phyloP scores from a whole-genome alignment of 768 basidiomycete genomes.

The Gymnopilus junonius region DNA sequence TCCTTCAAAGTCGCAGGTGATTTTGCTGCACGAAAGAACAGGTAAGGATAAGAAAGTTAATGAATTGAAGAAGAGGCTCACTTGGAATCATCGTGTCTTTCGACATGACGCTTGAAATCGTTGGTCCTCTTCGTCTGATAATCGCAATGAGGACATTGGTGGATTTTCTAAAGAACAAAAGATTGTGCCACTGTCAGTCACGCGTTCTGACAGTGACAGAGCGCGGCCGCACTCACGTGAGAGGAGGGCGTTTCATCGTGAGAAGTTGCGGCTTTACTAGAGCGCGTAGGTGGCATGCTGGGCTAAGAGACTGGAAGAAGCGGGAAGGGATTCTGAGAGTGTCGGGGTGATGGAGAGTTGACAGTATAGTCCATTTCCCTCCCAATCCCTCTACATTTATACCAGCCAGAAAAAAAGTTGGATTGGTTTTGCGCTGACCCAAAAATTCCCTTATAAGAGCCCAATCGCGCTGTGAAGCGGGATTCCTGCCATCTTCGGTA shows the following conservation, averaged over 20 bases:
- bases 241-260: too few species aligned
- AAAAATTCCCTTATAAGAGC: constrained; percentile 7
- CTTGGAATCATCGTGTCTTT: background rate
- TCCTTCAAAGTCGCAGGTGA: background rate
- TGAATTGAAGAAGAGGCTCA: background rate
- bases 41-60: background rate
- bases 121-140: too few species aligned
- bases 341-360: constrained; percentile 2
- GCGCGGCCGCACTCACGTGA: background rate
- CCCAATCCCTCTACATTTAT: constrained; percentile 4
- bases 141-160: too few species aligned
- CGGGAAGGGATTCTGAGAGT: background rate
- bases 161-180: background rate
- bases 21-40: background rate
- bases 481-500: background rate
- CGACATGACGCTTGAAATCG: background rate
- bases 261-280: too few species aligned
- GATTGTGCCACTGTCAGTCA: background rate
- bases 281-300: background rate
- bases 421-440: constrained; percentile 9
- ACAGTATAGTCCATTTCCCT: background rate
- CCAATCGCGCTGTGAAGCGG: background rate
- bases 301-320: background rate
- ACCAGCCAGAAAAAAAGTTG: constrained; percentile 7
- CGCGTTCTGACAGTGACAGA: background rate